These are phyloP conservation scores for Neospermospora avenae DNA, from an alignment of 2,329 filamentous ascomycete species.

Conservation along the genomic window DNA sequence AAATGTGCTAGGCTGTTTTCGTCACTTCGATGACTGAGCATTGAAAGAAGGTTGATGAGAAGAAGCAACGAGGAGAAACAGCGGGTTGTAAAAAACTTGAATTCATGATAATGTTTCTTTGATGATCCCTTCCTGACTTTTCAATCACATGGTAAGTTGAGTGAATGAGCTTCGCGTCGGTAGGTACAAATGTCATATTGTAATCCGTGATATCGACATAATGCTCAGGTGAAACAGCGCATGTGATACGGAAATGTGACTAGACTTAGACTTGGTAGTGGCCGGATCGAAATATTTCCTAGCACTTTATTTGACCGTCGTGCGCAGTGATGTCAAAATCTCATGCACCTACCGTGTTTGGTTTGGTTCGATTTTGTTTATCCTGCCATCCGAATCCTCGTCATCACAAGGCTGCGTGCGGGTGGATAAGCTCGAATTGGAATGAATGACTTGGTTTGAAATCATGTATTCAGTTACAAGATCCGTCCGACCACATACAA, in stretches of 20 bases:
- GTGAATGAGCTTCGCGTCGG: not conserved
- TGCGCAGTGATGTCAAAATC: no score
- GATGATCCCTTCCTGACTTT: not conserved
- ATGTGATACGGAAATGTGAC: slow-evolving; percentile 4
- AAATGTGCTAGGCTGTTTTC: not conserved
- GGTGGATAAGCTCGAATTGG: not conserved
- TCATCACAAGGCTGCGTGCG: not conserved
- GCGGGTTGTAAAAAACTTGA: not conserved
- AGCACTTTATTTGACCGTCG: no score
- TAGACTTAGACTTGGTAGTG: not conserved
- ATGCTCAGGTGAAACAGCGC: not conserved
- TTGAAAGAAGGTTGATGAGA: not conserved
- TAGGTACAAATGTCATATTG: not conserved
- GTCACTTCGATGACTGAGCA: slow-evolving; percentile 12
- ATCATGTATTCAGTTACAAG: no score
- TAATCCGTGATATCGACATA: not conserved
- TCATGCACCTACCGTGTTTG: no score
- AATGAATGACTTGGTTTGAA: no score
- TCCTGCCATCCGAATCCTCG: not conserved
- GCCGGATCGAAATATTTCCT: not conserved
- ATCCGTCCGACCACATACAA: no score
- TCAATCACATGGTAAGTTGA: not conserved
- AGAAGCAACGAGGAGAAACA: slow-evolving; percentile 15
- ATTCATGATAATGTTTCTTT: no score
- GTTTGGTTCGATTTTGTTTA: not conserved